Percentiles rank a stretch among this genome's conserved stretches.
These are phyloP conservation scores for Xylariaceae sp. DNA, from an alignment of 2,329 filamentous ascomycete species.

Conservation along the genomic window DNA sequence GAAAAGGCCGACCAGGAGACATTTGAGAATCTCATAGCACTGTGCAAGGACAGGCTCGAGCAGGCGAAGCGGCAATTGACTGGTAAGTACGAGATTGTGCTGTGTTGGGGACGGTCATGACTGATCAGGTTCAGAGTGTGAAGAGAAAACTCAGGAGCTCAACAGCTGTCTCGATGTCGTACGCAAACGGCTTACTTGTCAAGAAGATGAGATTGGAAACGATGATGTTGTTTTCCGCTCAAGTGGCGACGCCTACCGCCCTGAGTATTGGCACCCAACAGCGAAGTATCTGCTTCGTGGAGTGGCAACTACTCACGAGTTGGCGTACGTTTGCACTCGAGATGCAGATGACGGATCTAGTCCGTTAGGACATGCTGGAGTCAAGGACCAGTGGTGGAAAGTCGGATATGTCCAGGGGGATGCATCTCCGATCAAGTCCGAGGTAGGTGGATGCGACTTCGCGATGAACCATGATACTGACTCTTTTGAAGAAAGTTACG, in stretches of 20 bases:
- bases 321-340: constrained; percentile 48
- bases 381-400: constrained; percentile 52
- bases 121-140: constrained; percentile 21
- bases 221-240: constrained; percentile 28
- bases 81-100: constrained; percentile 29
- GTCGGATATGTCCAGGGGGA: constrained; percentile 40
- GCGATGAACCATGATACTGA: constrained; percentile 15
- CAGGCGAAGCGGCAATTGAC: constrained; percentile 32
- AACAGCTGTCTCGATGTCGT: constrained; percentile 21
- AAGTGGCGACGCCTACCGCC: constrained; percentile 24
- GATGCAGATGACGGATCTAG: constrained; percentile 40
- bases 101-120: constrained; percentile 4
- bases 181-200: constrained; percentile 30
- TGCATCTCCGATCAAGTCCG: constrained; percentile 41
- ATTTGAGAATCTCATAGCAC: constrained; percentile 33
- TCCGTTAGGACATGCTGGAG: constrained; percentile 31
- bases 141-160: constrained; percentile 19
- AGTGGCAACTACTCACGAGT: constrained; percentile 42
- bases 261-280: constrained; percentile 37
- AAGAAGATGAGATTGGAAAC: constrained; percentile 30
- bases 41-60: constrained; percentile 33
- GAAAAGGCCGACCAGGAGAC: constrained; percentile 30
- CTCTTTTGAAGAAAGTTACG: constrained; percentile 40
- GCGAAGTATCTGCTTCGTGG: constrained; percentile 48
- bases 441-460: constrained; percentile 37